Evolutionary conservation across 371 early-diverging fungal species (phyloP), one percentile per base, ranked within the genome.

Genomic region (Neoconidiobolus thromboides): DNA sequence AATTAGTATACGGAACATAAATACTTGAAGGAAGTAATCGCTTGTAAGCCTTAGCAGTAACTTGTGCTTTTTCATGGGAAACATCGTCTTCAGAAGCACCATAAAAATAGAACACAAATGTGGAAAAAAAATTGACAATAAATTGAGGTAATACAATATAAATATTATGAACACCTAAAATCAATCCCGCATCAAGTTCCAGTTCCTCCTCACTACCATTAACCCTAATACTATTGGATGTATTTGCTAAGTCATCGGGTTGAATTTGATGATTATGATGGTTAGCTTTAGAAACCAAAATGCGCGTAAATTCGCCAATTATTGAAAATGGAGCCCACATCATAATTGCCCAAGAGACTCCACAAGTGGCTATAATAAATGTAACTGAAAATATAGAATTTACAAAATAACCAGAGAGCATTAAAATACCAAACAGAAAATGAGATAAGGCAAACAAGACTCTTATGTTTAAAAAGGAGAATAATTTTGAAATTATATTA

Each of bases 301-400:
- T 36, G 7, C 58, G 7, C 5, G 89, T 77, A 63, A 75, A 77
- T 68, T 91, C 90, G n/a, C 91, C 92, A 43, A 96, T 67, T 4
- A 96, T 72, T 0, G 93, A 82, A 64, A 91, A 92, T 1, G 96
- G 96, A 0, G 87, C 86, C 94, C 94, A 96, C 78, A 85, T 82
- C 10, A 82, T 75, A 12, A 88, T 75, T 1, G 89, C 87, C 93
- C 94, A 94, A 2, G 87, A 76, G 37, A 92, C 67, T 0, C 94
- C 93, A 59, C 81, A 79, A 1, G 75, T 55, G 1, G 85, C 82
- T 60, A 94, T 81, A 5, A 92, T 63, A 39, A 79, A 53, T 1
- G 77, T 77, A 0, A 85, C 82, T 2, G 74, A 75, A 3, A 48
- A 56, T 5, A 83, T 73, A 43, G 71, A 71, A 0, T 65, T 64